phyloP scores from a whole-genome alignment of 1,284 basidiomycete species.

The Meripilus lineatus region DNA sequence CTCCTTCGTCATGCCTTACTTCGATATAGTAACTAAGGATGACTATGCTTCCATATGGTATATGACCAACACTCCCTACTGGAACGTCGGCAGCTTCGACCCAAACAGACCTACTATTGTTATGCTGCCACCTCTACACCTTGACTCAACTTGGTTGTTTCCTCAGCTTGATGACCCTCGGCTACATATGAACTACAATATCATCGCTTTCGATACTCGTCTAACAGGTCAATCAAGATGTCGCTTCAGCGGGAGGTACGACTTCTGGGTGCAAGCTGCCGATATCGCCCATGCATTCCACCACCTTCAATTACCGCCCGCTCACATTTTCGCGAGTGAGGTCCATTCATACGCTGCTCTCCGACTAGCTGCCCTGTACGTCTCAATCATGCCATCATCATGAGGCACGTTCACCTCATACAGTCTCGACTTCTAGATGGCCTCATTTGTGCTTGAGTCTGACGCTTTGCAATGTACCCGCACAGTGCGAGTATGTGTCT shows the following conservation, averaged over 20 bases:
- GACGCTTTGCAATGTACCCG: slow-evolving; percentile 62
- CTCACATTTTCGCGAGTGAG: slow-evolving; percentile 66
- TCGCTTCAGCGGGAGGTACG: slow-evolving; percentile 50
- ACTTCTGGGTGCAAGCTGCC: slow-evolving; percentile 72
- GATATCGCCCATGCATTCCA: slow-evolving; percentile 64
- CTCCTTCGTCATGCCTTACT: slow-evolving; percentile 52
- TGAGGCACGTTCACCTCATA: background rate
- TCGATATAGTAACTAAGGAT: slow-evolving; percentile 56
- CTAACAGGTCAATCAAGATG: slow-evolving; percentile 57
- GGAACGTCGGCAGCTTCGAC: slow-evolving; percentile 62
- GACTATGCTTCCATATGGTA: slow-evolving; percentile 73
- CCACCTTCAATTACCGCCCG: slow-evolving; percentile 58
- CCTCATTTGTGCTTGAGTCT: slow-evolving; percentile 68
- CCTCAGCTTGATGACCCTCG: slow-evolving; percentile 65
- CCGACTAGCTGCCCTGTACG: slow-evolving; percentile 58
- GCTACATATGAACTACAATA: slow-evolving; percentile 50
- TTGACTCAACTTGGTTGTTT: slow-evolving; percentile 65
- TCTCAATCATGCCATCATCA: slow-evolving; percentile 9
- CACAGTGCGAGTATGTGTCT: slow-evolving; percentile 56
- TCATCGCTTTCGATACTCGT: slow-evolving; percentile 70
- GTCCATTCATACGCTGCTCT: slow-evolving; percentile 34
- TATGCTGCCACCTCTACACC: slow-evolving; percentile 60
- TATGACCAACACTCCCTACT: slow-evolving; percentile 50
- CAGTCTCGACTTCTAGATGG: slow-evolving; percentile 40
- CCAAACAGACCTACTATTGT: slow-evolving; percentile 58